Percentiles rank a stretch among this genome's conserved stretches.
Conservation (phyloP, 805 yeast genomes). For the Myxozyma nipponensis region DNA sequence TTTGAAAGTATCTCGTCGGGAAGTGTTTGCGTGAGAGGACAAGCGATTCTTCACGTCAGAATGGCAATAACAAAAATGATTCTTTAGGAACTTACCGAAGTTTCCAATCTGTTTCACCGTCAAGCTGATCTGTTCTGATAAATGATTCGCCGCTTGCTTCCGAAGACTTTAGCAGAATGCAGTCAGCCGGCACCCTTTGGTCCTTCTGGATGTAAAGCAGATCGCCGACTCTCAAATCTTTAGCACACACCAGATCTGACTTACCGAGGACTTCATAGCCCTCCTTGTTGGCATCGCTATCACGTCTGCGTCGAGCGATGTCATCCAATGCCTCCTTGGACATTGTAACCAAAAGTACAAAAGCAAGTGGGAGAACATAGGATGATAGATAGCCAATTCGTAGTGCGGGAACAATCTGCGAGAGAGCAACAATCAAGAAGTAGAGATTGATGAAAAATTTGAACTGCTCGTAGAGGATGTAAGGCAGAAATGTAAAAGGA, state of each 20-base stretch:
- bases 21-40: conserved; percentile 25
- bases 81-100: conserved; percentile 44
- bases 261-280: conserved; percentile 58
- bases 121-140: conserved; percentile 94
- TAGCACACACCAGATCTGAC: conserved; percentile 44
- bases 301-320: conserved; percentile 83
- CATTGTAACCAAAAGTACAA: conserved; percentile 91
- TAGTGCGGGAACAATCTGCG: conserved; percentile 84
- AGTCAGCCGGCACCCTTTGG: conserved; percentile 89
- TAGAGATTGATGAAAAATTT: conserved; percentile 93
- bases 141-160: conserved; percentile 82
- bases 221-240: conserved; percentile 79
- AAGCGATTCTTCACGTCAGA: conserved; percentile 18
- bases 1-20: conserved; percentile 34
- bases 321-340: conserved; percentile 94
- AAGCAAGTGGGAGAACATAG: conserved; percentile 89
- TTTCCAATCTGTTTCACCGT: conserved; percentile 99
- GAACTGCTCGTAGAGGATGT: conserved; percentile 90
- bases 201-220: conserved; percentile 74
- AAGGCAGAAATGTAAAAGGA: conserved; percentile 80
- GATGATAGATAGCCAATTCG: conserved; percentile 92
- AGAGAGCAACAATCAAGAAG: conserved; percentile 86
- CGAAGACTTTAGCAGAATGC: conserved; percentile 76
- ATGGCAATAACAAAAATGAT: background rate
- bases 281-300: conserved; percentile 82